These are phyloP conservation scores for Phytopythium montanum DNA, from an alignment of 352 stramenopile genomes.

Conservation along the genomic window DNA sequence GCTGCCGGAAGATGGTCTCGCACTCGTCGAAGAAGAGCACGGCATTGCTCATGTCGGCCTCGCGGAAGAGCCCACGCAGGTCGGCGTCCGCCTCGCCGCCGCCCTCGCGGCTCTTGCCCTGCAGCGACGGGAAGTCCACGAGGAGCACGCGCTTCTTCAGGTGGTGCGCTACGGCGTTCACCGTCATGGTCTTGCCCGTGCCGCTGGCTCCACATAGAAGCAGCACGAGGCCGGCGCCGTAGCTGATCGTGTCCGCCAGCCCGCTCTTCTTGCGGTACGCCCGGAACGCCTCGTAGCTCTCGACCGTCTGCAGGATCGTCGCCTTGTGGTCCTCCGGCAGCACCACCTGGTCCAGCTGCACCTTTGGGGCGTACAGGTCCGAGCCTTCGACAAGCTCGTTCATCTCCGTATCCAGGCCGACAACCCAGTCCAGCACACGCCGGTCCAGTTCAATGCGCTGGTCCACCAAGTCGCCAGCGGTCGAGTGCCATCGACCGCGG, in stretches of 20 bases:
- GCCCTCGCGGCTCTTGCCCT: slow-evolving; percentile 77
- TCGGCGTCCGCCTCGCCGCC: slow-evolving; percentile 76
- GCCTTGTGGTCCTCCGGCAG: slow-evolving; percentile 82
- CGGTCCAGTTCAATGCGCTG: slow-evolving; percentile 84
- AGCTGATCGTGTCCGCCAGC: slow-evolving; percentile 72
- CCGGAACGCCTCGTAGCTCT: slow-evolving; percentile 81
- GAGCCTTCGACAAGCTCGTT: slow-evolving; percentile 88
- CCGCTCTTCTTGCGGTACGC: slow-evolving; percentile 77
- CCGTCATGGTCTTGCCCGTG: slow-evolving; percentile 91
- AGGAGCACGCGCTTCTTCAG: slow-evolving; percentile 85
- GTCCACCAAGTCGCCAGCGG: slow-evolving; percentile 80
- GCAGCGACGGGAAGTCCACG: slow-evolving; percentile 85
- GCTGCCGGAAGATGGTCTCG: slow-evolving; percentile 86
- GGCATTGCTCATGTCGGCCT: slow-evolving; percentile 88
- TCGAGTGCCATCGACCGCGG: slow-evolving; percentile 79
- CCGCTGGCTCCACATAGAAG: slow-evolving; percentile 80
- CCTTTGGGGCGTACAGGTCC: slow-evolving; percentile 84
- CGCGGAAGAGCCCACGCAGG: slow-evolving; percentile 78
- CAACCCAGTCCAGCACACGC: slow-evolving; percentile 83
- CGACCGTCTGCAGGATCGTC: slow-evolving; percentile 75
- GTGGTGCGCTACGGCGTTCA: slow-evolving; percentile 83
- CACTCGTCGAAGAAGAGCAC: slow-evolving; percentile 90
- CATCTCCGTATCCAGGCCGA: slow-evolving; percentile 87
- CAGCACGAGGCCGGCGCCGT: slow-evolving; percentile 74
- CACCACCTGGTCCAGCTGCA: slow-evolving; percentile 81